Base-by-base conservation (phyloP, 495 filamentous ascomycete genomes). In the Entonaema liquescens region DNA sequence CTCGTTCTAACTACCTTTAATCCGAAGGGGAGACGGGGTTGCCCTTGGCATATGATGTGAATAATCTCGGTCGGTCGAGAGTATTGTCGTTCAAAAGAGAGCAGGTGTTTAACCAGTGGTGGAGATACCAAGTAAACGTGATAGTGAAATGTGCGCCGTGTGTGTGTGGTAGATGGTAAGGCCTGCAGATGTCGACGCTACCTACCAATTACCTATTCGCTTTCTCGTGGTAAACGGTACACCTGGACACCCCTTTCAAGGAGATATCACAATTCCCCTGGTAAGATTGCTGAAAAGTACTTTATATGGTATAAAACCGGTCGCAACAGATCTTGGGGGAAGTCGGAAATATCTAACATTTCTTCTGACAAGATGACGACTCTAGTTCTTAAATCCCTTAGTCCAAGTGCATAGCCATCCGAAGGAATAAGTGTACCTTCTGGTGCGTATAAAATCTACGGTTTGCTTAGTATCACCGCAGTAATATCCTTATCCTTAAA, bases 121-220 rank as follows among this genome's bases (percentile, higher is more conserved):
- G 33, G 47, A 38, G 60, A 35, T 58, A 42, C 21, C n/a, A 49
- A 59, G 55, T 53, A 50, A 67, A 67, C 57, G 63, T 62, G 69
- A 71, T 64, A 26, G 59, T 38, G 63, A 25, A 28, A 25, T 17
- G 49, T 49, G 25, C 33, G 31, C 11, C 8, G 49, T 49, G 25
- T 42, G 61, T 55, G 60, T 65, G 62, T 70, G 61, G 67, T 60
- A 65, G 67, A 65, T 65, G 67, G 67, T 56, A 70, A 26, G 54
- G 66, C 42, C 55, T 28, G 26, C 36, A 59, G 31, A 63, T 53
- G 53, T 58, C 33, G 17, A 64, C 31, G 17, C 50, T 68, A 56
- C 65, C 44, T 62, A 59, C 62, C 35, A n/a, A n/a, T n/a, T n/a
- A 56, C 50, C 19, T 23, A 59, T 59, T 42, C 50, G 40, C 62